Base-by-base conservation (phyloP, 768 basidiomycete genomes). In the Pisolithus orientalis region DNA sequence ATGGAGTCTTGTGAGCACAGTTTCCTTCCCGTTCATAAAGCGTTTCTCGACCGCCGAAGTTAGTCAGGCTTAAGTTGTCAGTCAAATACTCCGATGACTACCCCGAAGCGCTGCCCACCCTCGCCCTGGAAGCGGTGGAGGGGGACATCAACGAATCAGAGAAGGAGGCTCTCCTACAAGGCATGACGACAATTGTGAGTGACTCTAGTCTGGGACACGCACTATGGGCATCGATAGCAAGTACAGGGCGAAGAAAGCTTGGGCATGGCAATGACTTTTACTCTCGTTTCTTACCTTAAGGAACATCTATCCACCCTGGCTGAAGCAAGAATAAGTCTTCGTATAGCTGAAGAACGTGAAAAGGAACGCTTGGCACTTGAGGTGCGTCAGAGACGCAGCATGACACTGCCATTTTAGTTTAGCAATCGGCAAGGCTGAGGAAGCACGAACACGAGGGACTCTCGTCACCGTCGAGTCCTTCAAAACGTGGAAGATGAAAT, bases 211-310 rank as follows among this genome's bases (percentile, higher is more conserved):
- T 39, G 32, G 29, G 14, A 28, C 21, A 13, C 9, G 32, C 32
- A n/a, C 38, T 17, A 32, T 49, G 34, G 32, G 24, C 8, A 27
- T 29, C 44, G 25, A 50, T 53, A 45, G 34, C 28, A 32, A 24
- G 38, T 45, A 31, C 53, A 90, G 87, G 89, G 87, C 51, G 80
- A 86, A 63, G 91, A 94, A 63, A 93, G 89, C 66, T 62, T 91
- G 21, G 92, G 92, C 40, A 94, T 94, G 87, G 94, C 96, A 2
- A 97, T 98, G 94, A 94, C 94, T 16, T 99, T 96, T 65, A 93
- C 95, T 0, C 75, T 99, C 16, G 85, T 93, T 10, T 86, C 89
- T 0, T 85, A 88, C 60, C 78, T 96, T 43, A 78, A 88, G 57
- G 94, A 97, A 68, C 75, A 81, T 47, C 72, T 97, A 14, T 79